Percentiles rank a stretch among this genome's conserved stretches.
Conservation (phyloP, 306 rosid species). For the Corylus heterophylla region DNA sequence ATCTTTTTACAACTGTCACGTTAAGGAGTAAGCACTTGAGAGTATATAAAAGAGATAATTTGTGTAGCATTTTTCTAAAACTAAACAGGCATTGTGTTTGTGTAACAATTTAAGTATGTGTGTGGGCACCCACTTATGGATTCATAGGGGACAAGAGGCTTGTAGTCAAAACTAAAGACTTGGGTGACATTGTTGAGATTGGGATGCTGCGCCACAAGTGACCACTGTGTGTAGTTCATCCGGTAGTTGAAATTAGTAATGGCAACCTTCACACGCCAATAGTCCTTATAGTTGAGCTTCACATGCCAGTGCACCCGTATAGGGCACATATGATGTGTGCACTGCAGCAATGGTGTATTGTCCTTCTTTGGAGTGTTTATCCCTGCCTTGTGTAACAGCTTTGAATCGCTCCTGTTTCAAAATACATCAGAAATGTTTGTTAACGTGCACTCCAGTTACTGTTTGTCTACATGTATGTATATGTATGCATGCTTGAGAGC, state of each 20-base stretch:
- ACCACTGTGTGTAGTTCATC: conserved; percentile 75
- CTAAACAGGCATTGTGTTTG: too few species aligned
- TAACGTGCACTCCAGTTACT: neutral
- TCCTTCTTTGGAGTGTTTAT: conserved; percentile 54
- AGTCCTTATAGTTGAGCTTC: conserved; percentile 73
- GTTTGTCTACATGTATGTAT: neutral
- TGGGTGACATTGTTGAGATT: conserved; percentile 88
- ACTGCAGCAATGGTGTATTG: conserved; percentile 69
- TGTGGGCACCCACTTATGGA: conserved; percentile 65
- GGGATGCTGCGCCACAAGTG: conserved; percentile 84
- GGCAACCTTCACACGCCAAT: conserved; percentile 86
- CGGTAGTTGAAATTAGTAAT: conserved; percentile 77
- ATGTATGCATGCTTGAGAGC: too few species aligned
- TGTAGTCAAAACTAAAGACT: conserved; percentile 88
- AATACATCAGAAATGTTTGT: neutral
- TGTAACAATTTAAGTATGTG: neutral
- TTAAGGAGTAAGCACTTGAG: too few species aligned
- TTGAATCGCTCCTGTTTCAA: conserved; percentile 55
- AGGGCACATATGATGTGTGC: conserved; percentile 89
- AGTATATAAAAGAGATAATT: too few species aligned
- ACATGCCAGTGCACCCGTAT: conserved; percentile 88
- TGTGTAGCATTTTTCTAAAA: too few species aligned
- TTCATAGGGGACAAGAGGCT: conserved; percentile 78
- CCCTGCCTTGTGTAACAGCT: conserved; percentile 49
- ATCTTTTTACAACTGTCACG: too few species aligned